Conservation (phyloP, 2,329 filamentous ascomycete genomes). For the Zasmidium angulare region DNA sequence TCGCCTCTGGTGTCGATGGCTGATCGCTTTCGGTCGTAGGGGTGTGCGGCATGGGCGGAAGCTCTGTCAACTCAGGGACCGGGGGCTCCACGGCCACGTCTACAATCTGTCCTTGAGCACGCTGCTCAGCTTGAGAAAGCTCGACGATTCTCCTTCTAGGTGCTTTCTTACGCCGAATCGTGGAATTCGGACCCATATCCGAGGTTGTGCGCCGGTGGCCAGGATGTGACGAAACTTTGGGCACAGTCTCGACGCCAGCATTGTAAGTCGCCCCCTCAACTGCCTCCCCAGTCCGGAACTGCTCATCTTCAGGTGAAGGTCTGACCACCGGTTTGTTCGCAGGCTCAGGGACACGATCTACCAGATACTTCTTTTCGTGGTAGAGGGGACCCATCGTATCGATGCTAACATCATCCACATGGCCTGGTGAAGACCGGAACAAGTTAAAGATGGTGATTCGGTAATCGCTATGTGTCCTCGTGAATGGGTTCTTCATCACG, state of each 20-base stretch:
- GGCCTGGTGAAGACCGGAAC: conserved; percentile 86
- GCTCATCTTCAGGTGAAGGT: conserved; percentile 61
- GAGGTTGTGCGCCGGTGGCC: conserved; percentile 31
- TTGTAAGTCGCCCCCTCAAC: conserved; percentile 8
- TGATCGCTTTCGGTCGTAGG: conserved; percentile 27
- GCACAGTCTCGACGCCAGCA: conserved; percentile 14
- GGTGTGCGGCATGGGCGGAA: conserved; percentile 28
- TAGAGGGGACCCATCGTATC: conserved; percentile 83
- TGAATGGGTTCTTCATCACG: conserved; percentile 89
- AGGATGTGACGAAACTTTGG: conserved; percentile 9
- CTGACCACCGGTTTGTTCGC: conserved; percentile 76
- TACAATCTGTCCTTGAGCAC: conserved; percentile 24
- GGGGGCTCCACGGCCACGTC: conserved; percentile 15
- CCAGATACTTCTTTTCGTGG: conserved; percentile 77
- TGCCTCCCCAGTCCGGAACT: conserved; percentile 11
- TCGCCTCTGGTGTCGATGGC: conserved; percentile 27
- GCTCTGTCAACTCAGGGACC: conserved; percentile 29
- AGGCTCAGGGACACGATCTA: conserved; percentile 76
- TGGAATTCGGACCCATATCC: conserved; percentile 29
- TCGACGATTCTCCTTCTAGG: conserved; percentile 59
- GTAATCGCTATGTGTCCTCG: conserved; percentile 80
- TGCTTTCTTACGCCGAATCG: conserved; percentile 58
- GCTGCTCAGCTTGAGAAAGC: conserved; percentile 49
- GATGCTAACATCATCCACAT: conserved; percentile 85
- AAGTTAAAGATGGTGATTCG: conserved; percentile 92